Evolutionary conservation across 805 yeast genomes (phyloP).

Genomic region (Myxozyma geophila): DNA sequence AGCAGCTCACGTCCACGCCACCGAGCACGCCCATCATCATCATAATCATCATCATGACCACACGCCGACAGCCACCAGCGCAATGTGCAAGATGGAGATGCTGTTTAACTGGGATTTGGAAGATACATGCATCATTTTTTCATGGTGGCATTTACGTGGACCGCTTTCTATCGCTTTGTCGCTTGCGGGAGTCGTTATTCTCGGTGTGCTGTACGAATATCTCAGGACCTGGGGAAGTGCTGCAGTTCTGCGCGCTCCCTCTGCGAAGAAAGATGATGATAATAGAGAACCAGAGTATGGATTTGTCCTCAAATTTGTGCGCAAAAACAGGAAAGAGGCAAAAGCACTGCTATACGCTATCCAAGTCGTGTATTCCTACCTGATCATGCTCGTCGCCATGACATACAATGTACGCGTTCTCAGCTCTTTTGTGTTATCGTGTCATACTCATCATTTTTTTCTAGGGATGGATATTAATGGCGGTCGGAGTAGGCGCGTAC

Average conservation of each 20-base stretch:
- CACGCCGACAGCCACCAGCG: constrained; percentile 3
- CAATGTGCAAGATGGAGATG: constrained; percentile 51
- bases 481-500: constrained; percentile 72
- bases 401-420: constrained; percentile 59
- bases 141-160: constrained; percentile 78
- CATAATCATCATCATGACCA: constrained; percentile 2
- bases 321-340: background rate
- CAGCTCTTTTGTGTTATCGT: background rate
- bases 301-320: background rate
- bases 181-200: constrained; percentile 21
- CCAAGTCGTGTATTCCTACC: constrained; percentile 70
- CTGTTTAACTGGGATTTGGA: constrained; percentile 77
- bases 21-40: background rate
- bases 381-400: constrained; percentile 59
- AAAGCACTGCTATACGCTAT: constrained; percentile 55
- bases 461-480: constrained; percentile 73
- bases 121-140: constrained; percentile 71
- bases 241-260: background rate
- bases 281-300: background rate
- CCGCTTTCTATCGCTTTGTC: constrained; percentile 57
- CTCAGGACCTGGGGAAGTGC: constrained; percentile 43
- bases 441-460: background rate
- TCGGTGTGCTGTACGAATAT: constrained; percentile 67
- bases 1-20: constrained; percentile 11
- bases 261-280: background rate